Evolutionary conservation across 2,329 filamentous ascomycete genomes (phyloP), one percentile per base, ranked within the genome.

Genomic region (Microdochium trichocladiopsis): DNA sequence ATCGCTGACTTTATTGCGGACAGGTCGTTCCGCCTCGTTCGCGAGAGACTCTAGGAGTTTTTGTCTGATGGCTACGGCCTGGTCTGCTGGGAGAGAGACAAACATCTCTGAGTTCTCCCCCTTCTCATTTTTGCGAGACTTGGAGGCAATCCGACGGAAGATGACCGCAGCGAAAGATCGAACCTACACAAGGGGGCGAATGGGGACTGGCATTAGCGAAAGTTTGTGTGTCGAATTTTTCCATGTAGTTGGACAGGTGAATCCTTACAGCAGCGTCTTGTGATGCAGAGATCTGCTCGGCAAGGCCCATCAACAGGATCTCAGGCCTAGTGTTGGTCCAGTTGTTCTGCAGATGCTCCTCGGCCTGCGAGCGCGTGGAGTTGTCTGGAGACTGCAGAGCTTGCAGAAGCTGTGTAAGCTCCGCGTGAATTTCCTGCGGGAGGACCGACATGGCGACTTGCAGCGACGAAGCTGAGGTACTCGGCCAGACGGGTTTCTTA

Each of bases 1-100:
- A 72, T 99, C 94, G 61, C 92, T 94, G 66, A 97, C 88, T 72
- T 99, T 99, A 74, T 96, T 94, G 63, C 94, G 82, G 48, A 96
- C 88, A 37, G 82, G 76, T 56, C 84, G 80, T 56, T 88, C 82
- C 22, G 81, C 75, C 72, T 97, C 94, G 56, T 76, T 77, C 53
- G 83, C 83, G 51, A 96, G 77, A 50, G 83, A 84, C 63, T 92
- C 82, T 43, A 97, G 79, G 53, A 97, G 76, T 69, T 93, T 96
- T 63, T 87, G 80, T 60, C 91, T 84, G 63, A 97, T 95, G 48
- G 83, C 86, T 49, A 83, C 76, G 58, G 87, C 86, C 66, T 94
- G 86, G 33, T 89, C 84, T 54, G 80, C 76, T 58, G 80, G 79
- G 51, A 97, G 77, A 36, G 88, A 90, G 56, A 94, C 79, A 68